Base-by-base conservation (phyloP, 139 green algal species). In the Chlamydomonas urium region DNA sequence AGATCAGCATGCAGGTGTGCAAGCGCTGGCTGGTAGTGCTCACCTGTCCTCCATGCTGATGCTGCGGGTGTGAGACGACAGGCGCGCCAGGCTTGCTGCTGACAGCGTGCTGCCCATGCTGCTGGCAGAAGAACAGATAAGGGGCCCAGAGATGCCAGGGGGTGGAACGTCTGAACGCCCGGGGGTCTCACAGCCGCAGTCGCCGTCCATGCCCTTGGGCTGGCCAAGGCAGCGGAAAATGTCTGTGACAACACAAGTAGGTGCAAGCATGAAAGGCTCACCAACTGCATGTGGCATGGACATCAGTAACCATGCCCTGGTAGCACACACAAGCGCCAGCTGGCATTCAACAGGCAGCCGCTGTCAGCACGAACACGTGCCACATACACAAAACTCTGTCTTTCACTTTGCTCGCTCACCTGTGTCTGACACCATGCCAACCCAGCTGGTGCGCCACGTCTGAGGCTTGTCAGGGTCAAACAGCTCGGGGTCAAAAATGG, bases 41-140 rank as follows among this genome's bases (percentile, higher is more conserved):
- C 53, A 63, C 53, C 53, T 63, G 17, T 63, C 53, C 19, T 63
- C 53, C 53, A 63, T 63, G 53, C 53, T 63, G 53, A 63, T 21
- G n/a, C 6, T 63, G 42, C 14, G 10, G 10, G 42, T 8, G 10
- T 14, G 42, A 50, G 42, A 50, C 42, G 42, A 24, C 42, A 24
- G 14, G 14, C 8, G 10, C 42, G 8, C 8, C 8, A 50, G 14
- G 10, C 42, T 14, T 50, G 8, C 8, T 14, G 42, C 42, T 50
- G 42, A 8, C 8, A 8, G 14, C 42, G 10, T 50, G 10, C 14
- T 14, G 8, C 42, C 42, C 42, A 50, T 50, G 42, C 42, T 50
- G 42, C 8, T 50, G 10, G 14, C 10, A 14, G 42, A 8, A 24
- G 14, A 50, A 17, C 5, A 5, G 53, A 62, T 32, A 62, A 17